These are phyloP conservation scores for Candida ascalaphidarum DNA, from an alignment of 805 yeast genomes.

Conservation along the genomic window DNA sequence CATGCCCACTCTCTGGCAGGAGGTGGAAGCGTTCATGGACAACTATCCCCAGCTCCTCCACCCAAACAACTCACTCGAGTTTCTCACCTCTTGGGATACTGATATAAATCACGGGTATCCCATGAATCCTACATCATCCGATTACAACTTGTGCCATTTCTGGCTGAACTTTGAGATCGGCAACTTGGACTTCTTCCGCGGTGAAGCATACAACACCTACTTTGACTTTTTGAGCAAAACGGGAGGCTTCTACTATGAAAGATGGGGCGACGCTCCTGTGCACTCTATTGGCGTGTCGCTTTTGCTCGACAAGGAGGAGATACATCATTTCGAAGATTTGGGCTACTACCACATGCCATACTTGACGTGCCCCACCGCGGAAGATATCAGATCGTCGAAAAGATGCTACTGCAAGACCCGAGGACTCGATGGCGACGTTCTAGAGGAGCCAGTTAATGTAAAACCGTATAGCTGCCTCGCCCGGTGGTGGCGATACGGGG, in stretches of 20 bases:
- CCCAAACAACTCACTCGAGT: constrained; percentile 37
- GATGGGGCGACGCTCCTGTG: constrained; percentile 54
- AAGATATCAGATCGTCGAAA: constrained; percentile 22
- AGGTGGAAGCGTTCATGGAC: constrained; percentile 37
- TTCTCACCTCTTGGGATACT: constrained; percentile 36
- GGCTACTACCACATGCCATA: constrained; percentile 38
- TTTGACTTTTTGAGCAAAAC: constrained; percentile 38
- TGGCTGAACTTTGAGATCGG: constrained; percentile 61
- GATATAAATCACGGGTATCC: constrained; percentile 14
- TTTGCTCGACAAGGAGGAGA: constrained; percentile 24
- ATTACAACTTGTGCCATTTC: constrained; percentile 53
- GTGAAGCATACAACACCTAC: constrained; percentile 35
- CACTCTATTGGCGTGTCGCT: constrained; percentile 30
- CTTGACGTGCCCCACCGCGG: constrained; percentile 30
- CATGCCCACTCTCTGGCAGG: constrained; percentile 43
- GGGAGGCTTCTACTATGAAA: constrained; percentile 49
- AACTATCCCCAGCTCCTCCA: constrained; percentile 38
- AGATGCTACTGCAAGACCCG: constrained; percentile 27
- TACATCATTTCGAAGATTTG: constrained; percentile 37
- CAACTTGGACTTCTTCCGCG: constrained; percentile 41
- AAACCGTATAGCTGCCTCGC: constrained; percentile 55
- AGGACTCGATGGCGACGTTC: constrained; percentile 5
- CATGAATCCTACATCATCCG: constrained; percentile 16
- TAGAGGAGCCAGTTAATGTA: constrained; percentile 25
- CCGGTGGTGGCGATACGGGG: constrained; percentile 70